Evolutionary conservation across 768 basidiomycete species (phyloP).

Genomic region (Suillus subaureus): DNA sequence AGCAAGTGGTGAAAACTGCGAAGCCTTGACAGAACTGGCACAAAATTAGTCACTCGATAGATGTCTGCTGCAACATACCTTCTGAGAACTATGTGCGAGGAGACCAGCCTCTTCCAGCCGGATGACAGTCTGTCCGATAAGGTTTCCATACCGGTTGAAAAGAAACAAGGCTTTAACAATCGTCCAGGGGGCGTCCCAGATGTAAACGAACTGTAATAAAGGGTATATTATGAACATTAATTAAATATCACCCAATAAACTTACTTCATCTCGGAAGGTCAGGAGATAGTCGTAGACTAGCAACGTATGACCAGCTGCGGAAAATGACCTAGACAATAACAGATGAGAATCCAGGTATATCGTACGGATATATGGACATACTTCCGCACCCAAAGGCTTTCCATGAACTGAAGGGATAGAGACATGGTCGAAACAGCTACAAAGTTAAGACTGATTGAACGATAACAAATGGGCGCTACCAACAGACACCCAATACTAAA

Average conservation of each 20-base stretch:
- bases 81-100: slow-evolving; percentile 1
- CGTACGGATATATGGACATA: not conserved
- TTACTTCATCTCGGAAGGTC: slow-evolving; percentile 19
- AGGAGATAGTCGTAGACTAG: slow-evolving; percentile 21
- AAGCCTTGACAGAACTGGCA: slow-evolving; percentile 6
- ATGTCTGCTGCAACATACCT: not conserved
- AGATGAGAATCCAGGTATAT: not conserved
- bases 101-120: slow-evolving; percentile 10
- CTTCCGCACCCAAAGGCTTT: slow-evolving; percentile 12
- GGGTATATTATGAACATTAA: not conserved
- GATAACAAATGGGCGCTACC: not conserved
- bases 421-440: slow-evolving; percentile 6
- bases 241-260: not conserved
- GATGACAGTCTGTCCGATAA: slow-evolving; percentile 15
- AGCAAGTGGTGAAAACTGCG: slow-evolving; percentile 2
- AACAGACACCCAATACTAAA: not conserved
- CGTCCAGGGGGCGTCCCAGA: slow-evolving; percentile 21
- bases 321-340: slow-evolving; percentile 12
- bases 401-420: not conserved
- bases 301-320: slow-evolving; percentile 12
- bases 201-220: slow-evolving; percentile 15
- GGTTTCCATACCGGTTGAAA: slow-evolving; percentile 21
- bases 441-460: not conserved
- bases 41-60: not conserved
- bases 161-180: slow-evolving; percentile 15